Conservation (phyloP, 2,329 filamentous ascomycete genomes). For the Apiospora hydei region DNA sequence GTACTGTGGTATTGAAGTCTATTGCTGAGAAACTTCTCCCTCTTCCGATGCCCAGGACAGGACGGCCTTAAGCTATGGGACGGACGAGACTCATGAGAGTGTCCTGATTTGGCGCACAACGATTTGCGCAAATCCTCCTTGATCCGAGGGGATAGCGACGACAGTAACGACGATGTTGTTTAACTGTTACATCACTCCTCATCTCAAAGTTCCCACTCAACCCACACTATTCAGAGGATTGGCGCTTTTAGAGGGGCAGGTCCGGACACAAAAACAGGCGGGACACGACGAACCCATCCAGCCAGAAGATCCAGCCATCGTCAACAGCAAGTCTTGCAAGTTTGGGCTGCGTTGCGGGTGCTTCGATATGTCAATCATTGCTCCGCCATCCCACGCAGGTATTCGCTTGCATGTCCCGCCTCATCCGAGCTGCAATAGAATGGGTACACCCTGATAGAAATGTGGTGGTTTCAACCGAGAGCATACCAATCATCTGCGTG, state of each 20-base stretch:
- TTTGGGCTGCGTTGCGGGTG: background rate
- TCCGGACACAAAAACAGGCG: background rate
- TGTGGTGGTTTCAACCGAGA: background rate
- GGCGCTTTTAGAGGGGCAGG: conserved; percentile 6
- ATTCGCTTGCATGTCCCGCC: background rate
- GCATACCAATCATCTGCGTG: background rate
- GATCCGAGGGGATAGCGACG: background rate
- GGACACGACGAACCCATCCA: background rate
- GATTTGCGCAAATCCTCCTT: background rate
- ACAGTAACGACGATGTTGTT: background rate
- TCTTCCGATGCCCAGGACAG: background rate
- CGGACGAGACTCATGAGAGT: background rate
- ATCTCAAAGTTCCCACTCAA: background rate
- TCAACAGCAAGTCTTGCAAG: background rate
- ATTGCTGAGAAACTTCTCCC: background rate
- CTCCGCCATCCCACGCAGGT: background rate
- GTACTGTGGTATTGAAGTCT: conserved; percentile 4
- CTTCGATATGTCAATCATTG: background rate
- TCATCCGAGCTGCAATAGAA: background rate
- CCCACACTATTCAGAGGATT: background rate
- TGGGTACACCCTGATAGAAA: background rate
- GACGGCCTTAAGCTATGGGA: background rate
- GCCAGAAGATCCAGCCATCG: background rate
- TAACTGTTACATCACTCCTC: background rate
- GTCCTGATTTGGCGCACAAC: background rate